phyloP scores from a whole-genome alignment of 1,139 yeast species.

The Hyphopichia fennica region DNA sequence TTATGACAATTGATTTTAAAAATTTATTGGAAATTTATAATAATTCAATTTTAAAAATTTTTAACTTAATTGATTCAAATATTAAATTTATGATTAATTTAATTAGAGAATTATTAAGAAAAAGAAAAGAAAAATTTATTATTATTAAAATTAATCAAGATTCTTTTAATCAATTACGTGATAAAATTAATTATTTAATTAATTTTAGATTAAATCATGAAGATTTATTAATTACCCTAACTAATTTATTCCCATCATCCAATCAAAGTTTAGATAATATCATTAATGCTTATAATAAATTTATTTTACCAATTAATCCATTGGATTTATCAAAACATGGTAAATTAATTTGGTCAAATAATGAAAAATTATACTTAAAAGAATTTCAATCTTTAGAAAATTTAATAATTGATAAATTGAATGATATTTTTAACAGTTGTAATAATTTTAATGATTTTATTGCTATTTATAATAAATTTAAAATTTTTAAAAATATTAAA shows the following conservation, averaged over 20 bases:
- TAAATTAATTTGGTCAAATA: slow-evolving; percentile 30
- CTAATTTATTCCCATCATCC: slow-evolving; percentile 15
- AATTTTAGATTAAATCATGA: slow-evolving; percentile 57
- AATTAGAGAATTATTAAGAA: slow-evolving; percentile 74
- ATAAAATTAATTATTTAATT: slow-evolving; percentile 44
- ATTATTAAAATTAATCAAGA: slow-evolving; percentile 57
- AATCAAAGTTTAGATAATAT: slow-evolving; percentile 10
- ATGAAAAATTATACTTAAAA: slow-evolving; percentile 27
- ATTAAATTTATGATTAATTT: slow-evolving; percentile 43
- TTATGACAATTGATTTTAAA: slow-evolving; percentile 27
- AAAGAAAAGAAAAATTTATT: slow-evolving; percentile 70
- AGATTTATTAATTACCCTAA: slow-evolving; percentile 46
- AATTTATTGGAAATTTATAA: slow-evolving; percentile 21
- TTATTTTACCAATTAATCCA: slow-evolving; percentile 26
- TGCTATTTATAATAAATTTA: slow-evolving; percentile 25
- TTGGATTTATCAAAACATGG: slow-evolving; percentile 38
- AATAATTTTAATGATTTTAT: slow-evolving; percentile 29
- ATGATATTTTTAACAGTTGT: slow-evolving; percentile 27
- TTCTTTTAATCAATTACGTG: slow-evolving; percentile 44
- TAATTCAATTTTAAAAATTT: slow-evolving; percentile 15
- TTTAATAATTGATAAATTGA: slow-evolving; percentile 22
- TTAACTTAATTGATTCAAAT: slow-evolving; percentile 31
- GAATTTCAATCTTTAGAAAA: slow-evolving; percentile 22
- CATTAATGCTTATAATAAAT: slow-evolving; percentile 31
- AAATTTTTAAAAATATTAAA: slow-evolving; percentile 10